Percentiles rank a stretch among this genome's conserved stretches.
Conservation (phyloP, 2,329 filamentous ascomycete species). For the Fusarium tanahbumbuense region DNA sequence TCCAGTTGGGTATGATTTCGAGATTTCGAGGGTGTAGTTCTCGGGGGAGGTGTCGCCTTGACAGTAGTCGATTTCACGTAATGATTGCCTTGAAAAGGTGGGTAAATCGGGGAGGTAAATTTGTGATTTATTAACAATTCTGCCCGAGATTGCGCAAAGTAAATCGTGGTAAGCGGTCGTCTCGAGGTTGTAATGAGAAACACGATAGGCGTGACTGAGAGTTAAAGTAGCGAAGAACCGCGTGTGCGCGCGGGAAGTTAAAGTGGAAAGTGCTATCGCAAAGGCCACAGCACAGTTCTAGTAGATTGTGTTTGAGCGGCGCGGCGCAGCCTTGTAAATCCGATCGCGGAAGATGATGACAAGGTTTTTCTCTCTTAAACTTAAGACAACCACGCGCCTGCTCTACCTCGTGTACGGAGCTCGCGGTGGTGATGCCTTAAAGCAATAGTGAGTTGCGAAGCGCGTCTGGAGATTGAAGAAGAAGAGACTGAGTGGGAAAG, state of each 20-base stretch:
- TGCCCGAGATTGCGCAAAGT: conserved; percentile 15
- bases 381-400: conserved; percentile 10
- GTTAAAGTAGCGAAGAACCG: not conserved
- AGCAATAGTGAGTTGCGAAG: conserved; percentile 21
- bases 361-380: not conserved
- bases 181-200: conserved; percentile 4
- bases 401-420: conserved; percentile 32
- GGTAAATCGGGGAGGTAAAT: conserved; percentile 3
- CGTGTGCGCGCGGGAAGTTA: conserved; percentile 3
- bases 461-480: conserved; percentile 25
- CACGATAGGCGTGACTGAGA: not conserved
- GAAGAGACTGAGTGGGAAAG: conserved; percentile 14
- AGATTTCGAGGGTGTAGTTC: conserved; percentile 26
- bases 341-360: conserved; percentile 10
- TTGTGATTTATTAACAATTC: conserved; percentile 18
- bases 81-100: not conserved
- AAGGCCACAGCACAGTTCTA: conserved; percentile 4
- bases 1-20: conserved; percentile 28
- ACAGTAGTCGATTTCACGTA: conserved; percentile 7
- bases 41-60: conserved; percentile 24
- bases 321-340: conserved; percentile 28
- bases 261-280: conserved; percentile 24
- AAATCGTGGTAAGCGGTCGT: conserved; percentile 26
- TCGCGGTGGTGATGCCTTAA: conserved; percentile 27
- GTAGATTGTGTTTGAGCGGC: conserved; percentile 15